Conservation (phyloP, 2,329 filamentous ascomycete genomes). For the Claviceps citrina region DNA sequence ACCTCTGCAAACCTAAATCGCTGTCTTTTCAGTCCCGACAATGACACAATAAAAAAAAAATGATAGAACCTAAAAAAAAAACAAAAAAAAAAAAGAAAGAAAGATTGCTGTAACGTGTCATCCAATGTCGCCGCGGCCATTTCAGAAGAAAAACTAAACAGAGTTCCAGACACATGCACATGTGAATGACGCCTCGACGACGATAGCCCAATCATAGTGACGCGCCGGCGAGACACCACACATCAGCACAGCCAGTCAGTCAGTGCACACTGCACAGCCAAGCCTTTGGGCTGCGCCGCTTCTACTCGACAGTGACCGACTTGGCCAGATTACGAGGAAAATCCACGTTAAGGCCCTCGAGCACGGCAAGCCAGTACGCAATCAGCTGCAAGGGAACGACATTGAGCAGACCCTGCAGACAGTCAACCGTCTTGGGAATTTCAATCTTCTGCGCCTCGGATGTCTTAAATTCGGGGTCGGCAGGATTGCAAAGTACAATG, state of each 20-base stretch:
- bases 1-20: conserved; percentile 6
- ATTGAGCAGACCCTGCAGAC: conserved; percentile 90
- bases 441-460: conserved; percentile 93
- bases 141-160: background rate
- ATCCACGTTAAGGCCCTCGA: conserved; percentile 91
- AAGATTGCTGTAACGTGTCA: conserved; percentile 10
- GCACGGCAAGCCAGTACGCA: conserved; percentile 96
- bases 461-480: conserved; percentile 74
- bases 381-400: conserved; percentile 96
- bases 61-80: background rate
- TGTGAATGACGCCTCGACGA: conserved; percentile 1
- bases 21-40: conserved; percentile 7
- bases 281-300: too few species aligned
- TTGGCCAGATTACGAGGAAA: conserved; percentile 98
- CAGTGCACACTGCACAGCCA: conserved; percentile 5
- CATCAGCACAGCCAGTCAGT: background rate
- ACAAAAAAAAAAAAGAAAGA: background rate
- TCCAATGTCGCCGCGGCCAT: conserved; percentile 2
- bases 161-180: background rate
- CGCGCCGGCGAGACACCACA: conserved; percentile 6
- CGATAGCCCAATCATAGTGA: conserved; percentile 2
- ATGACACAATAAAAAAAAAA: conserved; percentile 1
- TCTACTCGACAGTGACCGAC: conserved; percentile 95
- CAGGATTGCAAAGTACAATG: conserved; percentile 93
- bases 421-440: conserved; percentile 89